A percentile compares a stretch with the other conserved stretches of the same genome.
These are phyloP conservation scores for Elsinoe fawcettii DNA, from an alignment of 2,329 filamentous ascomycete genomes.

Conservation along the genomic window DNA sequence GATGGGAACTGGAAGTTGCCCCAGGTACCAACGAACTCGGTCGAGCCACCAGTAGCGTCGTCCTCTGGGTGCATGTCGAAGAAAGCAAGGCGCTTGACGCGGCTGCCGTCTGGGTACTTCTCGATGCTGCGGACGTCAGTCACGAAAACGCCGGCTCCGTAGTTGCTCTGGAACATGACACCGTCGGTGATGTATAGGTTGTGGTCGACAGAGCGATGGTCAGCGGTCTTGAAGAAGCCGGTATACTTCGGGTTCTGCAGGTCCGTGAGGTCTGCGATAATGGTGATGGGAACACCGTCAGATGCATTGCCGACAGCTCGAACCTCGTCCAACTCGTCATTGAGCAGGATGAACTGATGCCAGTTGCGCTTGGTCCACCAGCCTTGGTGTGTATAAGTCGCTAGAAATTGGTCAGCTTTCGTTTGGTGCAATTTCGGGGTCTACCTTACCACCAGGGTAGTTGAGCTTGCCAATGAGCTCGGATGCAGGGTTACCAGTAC, in stretches of 20 bases:
- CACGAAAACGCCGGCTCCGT: slow-evolving; percentile 31
- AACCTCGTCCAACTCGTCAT: slow-evolving; percentile 48
- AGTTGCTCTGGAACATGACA: slow-evolving; percentile 33
- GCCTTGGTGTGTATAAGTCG: slow-evolving; percentile 47
- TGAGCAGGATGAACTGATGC: slow-evolving; percentile 42
- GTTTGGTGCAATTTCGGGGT: too few species aligned
- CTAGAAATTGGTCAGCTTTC: too few species aligned
- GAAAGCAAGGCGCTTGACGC: slow-evolving; percentile 41
- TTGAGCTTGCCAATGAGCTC: slow-evolving; percentile 42
- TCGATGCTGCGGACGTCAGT: slow-evolving; percentile 32
- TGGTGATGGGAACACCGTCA: slow-evolving; percentile 39
- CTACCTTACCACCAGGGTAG: slow-evolving; percentile 44
- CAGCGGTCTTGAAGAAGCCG: slow-evolving; percentile 33
- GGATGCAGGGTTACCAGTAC: slow-evolving; percentile 23
- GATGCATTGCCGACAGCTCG: slow-evolving; percentile 33
- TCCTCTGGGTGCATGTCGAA: slow-evolving; percentile 48
- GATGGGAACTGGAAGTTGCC: slow-evolving; percentile 44
- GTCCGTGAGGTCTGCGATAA: slow-evolving; percentile 44
- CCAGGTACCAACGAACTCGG: slow-evolving; percentile 38
- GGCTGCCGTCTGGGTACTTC: slow-evolving; percentile 38
- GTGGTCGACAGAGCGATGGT: slow-evolving; percentile 33
- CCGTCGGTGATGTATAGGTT: slow-evolving; percentile 36
- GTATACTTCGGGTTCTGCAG: slow-evolving; percentile 38
- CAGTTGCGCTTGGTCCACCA: slow-evolving; percentile 43
- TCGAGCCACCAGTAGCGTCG: slow-evolving; percentile 28